Percentiles rank a stretch among this genome's conserved stretches.
These are phyloP conservation scores for Populus simonii DNA, from an alignment of 345 rosid genomes.

Conservation along the genomic window DNA sequence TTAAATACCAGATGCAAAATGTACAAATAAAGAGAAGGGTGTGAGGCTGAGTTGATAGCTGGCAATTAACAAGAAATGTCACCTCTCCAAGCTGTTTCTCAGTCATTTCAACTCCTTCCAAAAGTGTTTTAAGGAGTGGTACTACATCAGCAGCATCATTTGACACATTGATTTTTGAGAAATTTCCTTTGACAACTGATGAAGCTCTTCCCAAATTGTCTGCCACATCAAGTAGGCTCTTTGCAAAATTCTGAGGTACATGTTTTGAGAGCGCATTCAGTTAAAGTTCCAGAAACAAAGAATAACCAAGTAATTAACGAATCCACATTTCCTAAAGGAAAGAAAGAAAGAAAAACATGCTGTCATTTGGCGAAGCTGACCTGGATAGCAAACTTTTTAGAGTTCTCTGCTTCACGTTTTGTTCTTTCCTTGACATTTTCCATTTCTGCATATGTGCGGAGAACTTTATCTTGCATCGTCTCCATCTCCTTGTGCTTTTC, in stretches of 20 bases:
- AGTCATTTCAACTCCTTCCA: constrained; percentile 97
- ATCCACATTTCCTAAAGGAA: neutral
- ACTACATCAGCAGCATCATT: constrained; percentile 57
- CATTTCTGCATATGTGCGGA: constrained; percentile 75
- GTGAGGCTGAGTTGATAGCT: neutral
- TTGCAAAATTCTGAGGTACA: constrained; percentile 70
- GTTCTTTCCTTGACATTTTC: constrained; percentile 86
- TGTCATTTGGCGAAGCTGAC: constrained; percentile 19
- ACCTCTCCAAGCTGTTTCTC: constrained; percentile 92
- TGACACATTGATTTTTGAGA: constrained; percentile 61
- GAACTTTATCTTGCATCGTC: constrained; percentile 72
- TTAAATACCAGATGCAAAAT: neutral
- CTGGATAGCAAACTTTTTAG: constrained; percentile 89
- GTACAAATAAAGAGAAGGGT: neutral
- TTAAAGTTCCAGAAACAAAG: neutral
- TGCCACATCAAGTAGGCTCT: constrained; percentile 72
- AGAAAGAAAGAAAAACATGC: neutral
- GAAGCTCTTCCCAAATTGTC: constrained; percentile 97
- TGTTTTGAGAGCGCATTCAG: neutral
- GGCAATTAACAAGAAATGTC: constrained; percentile 1
- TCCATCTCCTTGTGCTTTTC: constrained; percentile 55
- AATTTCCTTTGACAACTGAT: constrained; percentile 73
- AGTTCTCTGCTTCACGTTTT: constrained; percentile 80
- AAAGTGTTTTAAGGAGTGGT: constrained; percentile 66
- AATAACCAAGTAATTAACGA: neutral